These are phyloP conservation scores for Hyaloscypha hepaticicola DNA, from an alignment of 495 filamentous ascomycete species.

Conservation along the genomic window DNA sequence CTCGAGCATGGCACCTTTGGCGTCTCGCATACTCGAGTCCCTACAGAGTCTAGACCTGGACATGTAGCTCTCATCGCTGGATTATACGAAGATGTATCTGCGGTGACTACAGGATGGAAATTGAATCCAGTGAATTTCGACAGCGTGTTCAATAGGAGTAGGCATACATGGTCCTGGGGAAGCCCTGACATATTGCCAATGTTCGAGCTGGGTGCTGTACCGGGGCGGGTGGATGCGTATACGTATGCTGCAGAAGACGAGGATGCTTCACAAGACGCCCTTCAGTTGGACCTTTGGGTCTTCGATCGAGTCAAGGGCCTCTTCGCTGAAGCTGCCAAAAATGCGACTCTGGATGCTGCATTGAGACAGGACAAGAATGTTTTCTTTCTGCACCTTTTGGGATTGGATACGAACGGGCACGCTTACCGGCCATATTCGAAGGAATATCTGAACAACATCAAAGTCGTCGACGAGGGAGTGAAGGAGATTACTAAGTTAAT, in stretches of 20 bases:
- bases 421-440: conserved; percentile 85
- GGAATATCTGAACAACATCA: conserved; percentile 93
- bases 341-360: conserved; percentile 71
- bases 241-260: conserved; percentile 83
- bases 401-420: conserved; percentile 92
- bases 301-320: conserved; percentile 89
- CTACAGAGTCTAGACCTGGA: conserved; percentile 94
- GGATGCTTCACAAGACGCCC: conserved; percentile 82
- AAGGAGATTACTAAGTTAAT: conserved; percentile 78
- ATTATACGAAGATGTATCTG: conserved; percentile 96
- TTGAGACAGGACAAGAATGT: conserved; percentile 84
- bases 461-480: conserved; percentile 88
- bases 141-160: conserved; percentile 94
- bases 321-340: conserved; percentile 73
- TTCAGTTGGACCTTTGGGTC: conserved; percentile 86
- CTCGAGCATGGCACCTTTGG: conserved; percentile 94
- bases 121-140: conserved; percentile 98
- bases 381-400: conserved; percentile 96
- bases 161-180: conserved; percentile 99
- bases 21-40: conserved; percentile 95
- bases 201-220: conserved; percentile 93
- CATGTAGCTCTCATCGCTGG: conserved; percentile 98
- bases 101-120: conserved; percentile 98
- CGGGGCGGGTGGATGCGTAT: conserved; percentile 79
- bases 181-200: conserved; percentile 97